Evolutionary conservation across 164 flowering plant species (phyloP), one percentile per base, ranked within the genome.

Genomic region (Annona cherimola): DNA sequence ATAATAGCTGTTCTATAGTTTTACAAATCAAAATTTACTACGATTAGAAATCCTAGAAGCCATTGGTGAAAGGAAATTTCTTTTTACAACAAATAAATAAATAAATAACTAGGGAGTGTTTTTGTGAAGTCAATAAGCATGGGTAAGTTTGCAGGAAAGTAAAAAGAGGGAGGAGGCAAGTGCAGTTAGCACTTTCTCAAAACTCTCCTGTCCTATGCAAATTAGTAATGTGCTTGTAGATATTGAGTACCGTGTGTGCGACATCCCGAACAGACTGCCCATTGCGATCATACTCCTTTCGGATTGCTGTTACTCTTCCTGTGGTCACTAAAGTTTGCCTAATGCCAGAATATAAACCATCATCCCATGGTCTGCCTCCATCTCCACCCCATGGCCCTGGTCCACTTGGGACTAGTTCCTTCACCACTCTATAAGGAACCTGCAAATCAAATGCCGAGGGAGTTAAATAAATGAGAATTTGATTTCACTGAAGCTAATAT

Each of bases 311-410:
- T 19, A 81, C 87, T 42, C 83, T 91, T 7, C 73, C 70, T 80
- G 81, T 83, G 4, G 85, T 84, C 69, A 89, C 3, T 54, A 72
- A 75, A 39, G 90, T 88, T 74, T 89, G 89, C 74, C 76, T 88
- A 20, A 88, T 79, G 39, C 96, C 96, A 1, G 89, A 77, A 69
- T 77, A 88, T 4, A 88, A 91, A 40, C 98, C 98, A 78, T 90
- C 96, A 75, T 93, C 93, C 98, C 98, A 90, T 8, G 86, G 80
- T 61, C 73, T 78, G 9, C 94, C 96, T 75, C 92, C 89, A 39
- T 90, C 90, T 1, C 98, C 98, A 18, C 94, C 94, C 94, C 98
- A 93, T 5, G 96, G 94, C 1, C 94, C 92, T 0, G 88, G 81
- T 41, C 85, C 91, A 46, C 78, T 80, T 61, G 92, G 88, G 11